Conservation (phyloP, 257 asterid genomes). For the Ballota nigra region DNA sequence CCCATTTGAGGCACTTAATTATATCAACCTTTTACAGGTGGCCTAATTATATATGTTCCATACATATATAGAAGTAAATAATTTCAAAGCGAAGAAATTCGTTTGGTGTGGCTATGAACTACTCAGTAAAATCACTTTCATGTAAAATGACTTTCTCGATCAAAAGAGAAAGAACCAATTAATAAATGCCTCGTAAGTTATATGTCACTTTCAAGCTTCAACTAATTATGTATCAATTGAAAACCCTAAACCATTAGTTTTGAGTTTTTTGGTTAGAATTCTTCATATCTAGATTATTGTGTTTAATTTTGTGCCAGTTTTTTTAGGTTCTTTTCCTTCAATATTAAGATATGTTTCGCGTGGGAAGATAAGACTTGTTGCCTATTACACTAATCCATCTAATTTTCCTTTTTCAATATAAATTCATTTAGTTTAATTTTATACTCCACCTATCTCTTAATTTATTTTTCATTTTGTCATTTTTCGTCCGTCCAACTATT, state of each 20-base stretch:
- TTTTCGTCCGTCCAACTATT: too few relatives aligned
- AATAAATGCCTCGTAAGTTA: neutral
- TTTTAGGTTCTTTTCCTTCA: neutral
- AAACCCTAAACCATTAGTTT: neutral
- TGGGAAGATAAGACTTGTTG: neutral
- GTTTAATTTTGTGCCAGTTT: too few relatives aligned
- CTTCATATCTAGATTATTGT: too few relatives aligned
- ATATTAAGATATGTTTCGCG: neutral
- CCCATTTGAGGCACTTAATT: neutral
- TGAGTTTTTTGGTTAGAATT: neutral
- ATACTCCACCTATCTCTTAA: too few relatives aligned
- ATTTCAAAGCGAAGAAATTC: neutral
- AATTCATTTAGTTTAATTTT: too few relatives aligned
- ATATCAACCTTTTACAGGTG: neutral
- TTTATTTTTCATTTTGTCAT: too few relatives aligned
- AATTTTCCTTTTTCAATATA: too few relatives aligned
- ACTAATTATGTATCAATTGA: neutral
- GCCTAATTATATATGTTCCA: neutral
- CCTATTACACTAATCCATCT: too few relatives aligned
- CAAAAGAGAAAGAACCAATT: neutral
- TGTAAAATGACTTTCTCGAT: neutral
- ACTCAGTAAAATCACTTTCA: neutral
- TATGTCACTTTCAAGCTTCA: neutral
- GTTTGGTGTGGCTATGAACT: neutral
- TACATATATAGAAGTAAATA: neutral